phyloP scores from a whole-genome alignment of 2,329 filamentous ascomycete species.

The Cytospora piceae region DNA sequence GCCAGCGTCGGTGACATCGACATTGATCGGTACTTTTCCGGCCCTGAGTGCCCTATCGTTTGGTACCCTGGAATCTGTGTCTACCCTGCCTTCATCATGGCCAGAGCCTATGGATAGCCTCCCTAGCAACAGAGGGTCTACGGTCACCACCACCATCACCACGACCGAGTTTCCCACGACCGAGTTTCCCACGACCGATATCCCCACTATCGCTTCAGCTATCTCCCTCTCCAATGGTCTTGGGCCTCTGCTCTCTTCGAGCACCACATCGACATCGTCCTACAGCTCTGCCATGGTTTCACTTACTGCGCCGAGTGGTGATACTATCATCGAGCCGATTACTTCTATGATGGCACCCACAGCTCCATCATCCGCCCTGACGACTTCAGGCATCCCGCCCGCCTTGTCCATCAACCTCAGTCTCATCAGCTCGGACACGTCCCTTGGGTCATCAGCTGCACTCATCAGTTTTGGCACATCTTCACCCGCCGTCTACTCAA shows the following conservation, averaged over 20 bases:
- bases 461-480: conserved; percentile 29
- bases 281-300: background rate
- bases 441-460: conserved; percentile 19
- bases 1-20: conserved; percentile 15
- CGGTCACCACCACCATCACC: background rate
- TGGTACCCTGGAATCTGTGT: background rate
- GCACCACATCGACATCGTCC: background rate
- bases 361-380: conserved; percentile 25
- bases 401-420: conserved; percentile 23
- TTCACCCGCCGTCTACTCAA: conserved; percentile 26
- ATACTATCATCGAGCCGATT: conserved; percentile 23
- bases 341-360: conserved; percentile 25
- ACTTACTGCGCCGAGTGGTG: background rate
- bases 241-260: conserved; percentile 23
- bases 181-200: conserved; percentile 7
- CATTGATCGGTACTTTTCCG: conserved; percentile 21
- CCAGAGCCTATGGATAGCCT: background rate
- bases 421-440: conserved; percentile 16
- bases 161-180: background rate
- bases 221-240: conserved; percentile 26
- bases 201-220: conserved; percentile 17
- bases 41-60: background rate
- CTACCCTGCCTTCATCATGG: conserved; percentile 3
- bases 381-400: conserved; percentile 26
- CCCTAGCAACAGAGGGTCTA: background rate